Evolutionary conservation across 352 stramenopile genomes (phyloP).

Genomic region (Elongisporangium anandrum): DNA sequence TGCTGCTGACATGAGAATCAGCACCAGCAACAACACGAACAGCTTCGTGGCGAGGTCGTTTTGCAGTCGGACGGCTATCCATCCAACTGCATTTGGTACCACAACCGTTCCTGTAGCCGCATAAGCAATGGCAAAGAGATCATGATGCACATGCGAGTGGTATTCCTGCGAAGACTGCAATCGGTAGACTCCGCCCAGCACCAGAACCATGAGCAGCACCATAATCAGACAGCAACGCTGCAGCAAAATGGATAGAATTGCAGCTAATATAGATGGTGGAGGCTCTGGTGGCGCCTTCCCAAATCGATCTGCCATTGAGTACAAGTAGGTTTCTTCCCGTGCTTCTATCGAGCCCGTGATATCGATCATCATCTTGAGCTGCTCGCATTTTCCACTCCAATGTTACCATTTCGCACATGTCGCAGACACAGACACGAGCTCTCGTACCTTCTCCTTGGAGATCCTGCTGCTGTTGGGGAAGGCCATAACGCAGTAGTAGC

Average conservation of each 20-base stretch:
- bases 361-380: slow-evolving; percentile 50
- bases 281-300: slow-evolving; percentile 9
- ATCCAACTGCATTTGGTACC: slow-evolving; percentile 18
- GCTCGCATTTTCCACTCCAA: slow-evolving; percentile 1
- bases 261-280: slow-evolving; percentile 12
- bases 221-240: slow-evolving; percentile 20
- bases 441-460: slow-evolving; percentile 36
- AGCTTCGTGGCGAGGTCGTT: slow-evolving; percentile 14
- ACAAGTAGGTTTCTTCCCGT: slow-evolving; percentile 48
- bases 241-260: slow-evolving; percentile 18
- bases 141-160: slow-evolving; percentile 1
- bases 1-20: slow-evolving; percentile 5
- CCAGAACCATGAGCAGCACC: slow-evolving; percentile 12
- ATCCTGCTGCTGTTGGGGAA: slow-evolving; percentile 36
- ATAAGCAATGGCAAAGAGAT: slow-evolving; percentile 5
- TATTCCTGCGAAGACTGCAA: slow-evolving; percentile 2
- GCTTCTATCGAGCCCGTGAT: slow-evolving; percentile 36
- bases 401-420: slow-evolving; percentile 6
- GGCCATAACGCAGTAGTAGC: slow-evolving; percentile 60
- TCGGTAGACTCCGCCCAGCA: slow-evolving; percentile 11
- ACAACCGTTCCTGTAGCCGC: slow-evolving; percentile 4
- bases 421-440: neutral
- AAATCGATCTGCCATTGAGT: slow-evolving; percentile 29
- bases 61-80: slow-evolving; percentile 8
- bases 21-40: slow-evolving; percentile 10